phyloP scores from a whole-genome alignment of 139 green algal species.

The Gonium pectorale region DNA sequence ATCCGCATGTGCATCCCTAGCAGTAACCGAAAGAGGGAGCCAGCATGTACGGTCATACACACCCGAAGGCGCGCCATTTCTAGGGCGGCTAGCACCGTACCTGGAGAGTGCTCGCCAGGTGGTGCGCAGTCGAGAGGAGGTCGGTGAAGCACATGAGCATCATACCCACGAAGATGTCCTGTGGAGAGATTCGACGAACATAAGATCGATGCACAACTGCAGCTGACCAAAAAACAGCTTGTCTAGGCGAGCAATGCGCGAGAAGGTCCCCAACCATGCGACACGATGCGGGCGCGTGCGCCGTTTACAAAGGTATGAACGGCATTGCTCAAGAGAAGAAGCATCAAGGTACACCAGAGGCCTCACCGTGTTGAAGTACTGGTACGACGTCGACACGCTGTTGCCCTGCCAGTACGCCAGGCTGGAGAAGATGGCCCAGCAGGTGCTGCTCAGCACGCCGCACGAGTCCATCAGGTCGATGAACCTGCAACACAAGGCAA shows the following conservation, averaged over 20 bases:
- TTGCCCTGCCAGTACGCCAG: conserved; percentile 42
- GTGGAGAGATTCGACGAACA: too few species aligned
- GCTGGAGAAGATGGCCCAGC: conserved; percentile 45
- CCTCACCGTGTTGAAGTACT: conserved; percentile 45
- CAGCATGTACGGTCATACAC: too few species aligned
- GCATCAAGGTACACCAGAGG: too few species aligned
- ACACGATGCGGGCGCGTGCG: not conserved
- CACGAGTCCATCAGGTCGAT: conserved; percentile 46
- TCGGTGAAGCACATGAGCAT: conserved; percentile 42
- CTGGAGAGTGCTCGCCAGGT: conserved; percentile 35
- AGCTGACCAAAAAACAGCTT: too few species aligned
- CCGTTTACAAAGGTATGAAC: too few species aligned
- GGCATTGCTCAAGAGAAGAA: too few species aligned
- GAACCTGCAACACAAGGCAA: not conserved
- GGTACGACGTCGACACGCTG: conserved; percentile 31
- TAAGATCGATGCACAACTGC: too few species aligned
- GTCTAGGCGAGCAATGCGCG: too few species aligned
- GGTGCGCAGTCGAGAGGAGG: conserved; percentile 33
- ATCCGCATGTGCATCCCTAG: too few species aligned
- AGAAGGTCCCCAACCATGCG: too few species aligned
- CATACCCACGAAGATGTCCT: conserved; percentile 44
- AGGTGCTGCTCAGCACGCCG: conserved; percentile 35
- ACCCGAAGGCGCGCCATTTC: too few species aligned
- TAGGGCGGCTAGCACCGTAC: not conserved
- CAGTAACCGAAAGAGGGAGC: too few species aligned